A percentile compares a stretch with the other conserved stretches of the same genome.
Conservation (phyloP, 352 stramenopile genomes). For the Globisporangium acanthophoron region DNA sequence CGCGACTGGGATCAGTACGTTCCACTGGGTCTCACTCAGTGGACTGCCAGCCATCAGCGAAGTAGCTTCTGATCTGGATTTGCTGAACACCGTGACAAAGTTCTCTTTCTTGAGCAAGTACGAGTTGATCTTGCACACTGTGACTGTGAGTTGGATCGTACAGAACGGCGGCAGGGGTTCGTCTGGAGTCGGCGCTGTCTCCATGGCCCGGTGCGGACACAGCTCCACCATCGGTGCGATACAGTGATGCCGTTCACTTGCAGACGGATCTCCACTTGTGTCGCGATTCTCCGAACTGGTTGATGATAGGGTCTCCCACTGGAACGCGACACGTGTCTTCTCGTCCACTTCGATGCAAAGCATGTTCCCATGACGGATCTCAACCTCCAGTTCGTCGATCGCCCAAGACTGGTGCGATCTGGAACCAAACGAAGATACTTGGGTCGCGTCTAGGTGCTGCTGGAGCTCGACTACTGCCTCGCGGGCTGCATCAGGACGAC, state of each 20-base stretch:
- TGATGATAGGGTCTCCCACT: constrained; percentile 3
- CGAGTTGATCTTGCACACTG: constrained; percentile 6
- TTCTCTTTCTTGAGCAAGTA: constrained; percentile 3
- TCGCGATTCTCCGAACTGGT: not conserved
- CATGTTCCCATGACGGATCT: constrained; percentile 8
- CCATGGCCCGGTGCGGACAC: constrained; percentile 4
- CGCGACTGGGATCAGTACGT: constrained; percentile 19
- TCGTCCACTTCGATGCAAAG: constrained; percentile 4
- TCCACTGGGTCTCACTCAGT: constrained; percentile 17
- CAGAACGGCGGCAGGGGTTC: constrained; percentile 12
- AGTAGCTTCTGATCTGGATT: not conserved
- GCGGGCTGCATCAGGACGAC: constrained; percentile 9
- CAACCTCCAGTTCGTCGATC: constrained; percentile 3
- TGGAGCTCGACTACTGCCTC: not conserved
- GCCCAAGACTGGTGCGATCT: constrained; percentile 3
- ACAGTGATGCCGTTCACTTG: not conserved
- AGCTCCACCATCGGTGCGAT: constrained; percentile 4
- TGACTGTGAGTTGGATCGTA: constrained; percentile 1
- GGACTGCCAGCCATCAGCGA: constrained; percentile 4
- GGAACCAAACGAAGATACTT: not conserved
- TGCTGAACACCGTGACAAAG: not conserved
- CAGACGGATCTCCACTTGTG: not conserved
- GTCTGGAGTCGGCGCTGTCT: constrained; percentile 2
- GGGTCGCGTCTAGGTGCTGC: not conserved
- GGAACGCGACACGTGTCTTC: constrained; percentile 8